Percentiles rank a stretch among this genome's conserved stretches.
Conservation (phyloP, 805 yeast species). For the Pichia membranifaciens region DNA sequence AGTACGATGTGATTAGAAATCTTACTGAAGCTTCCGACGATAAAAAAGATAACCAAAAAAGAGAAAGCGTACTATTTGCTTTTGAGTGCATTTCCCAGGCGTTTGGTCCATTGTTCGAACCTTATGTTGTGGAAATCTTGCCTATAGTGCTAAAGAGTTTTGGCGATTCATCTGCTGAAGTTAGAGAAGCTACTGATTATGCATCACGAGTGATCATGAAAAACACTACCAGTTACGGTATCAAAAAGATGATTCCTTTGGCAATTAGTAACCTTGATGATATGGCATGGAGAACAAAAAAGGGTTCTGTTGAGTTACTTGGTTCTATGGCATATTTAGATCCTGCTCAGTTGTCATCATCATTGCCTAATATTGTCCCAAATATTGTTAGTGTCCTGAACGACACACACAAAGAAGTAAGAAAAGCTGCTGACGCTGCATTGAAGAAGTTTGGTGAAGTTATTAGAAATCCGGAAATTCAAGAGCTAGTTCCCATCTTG, state of each 20-base stretch:
- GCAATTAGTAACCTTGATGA: constrained; percentile 83
- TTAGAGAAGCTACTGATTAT: constrained; percentile 79
- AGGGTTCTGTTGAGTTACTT: constrained; percentile 90
- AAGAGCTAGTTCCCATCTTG: constrained; percentile 77
- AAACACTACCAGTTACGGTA: constrained; percentile 86
- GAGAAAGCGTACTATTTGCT: constrained; percentile 86
- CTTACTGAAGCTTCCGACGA: constrained; percentile 84
- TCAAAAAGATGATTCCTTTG: constrained; percentile 83
- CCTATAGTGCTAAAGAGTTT: constrained; percentile 75
- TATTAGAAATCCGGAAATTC: constrained; percentile 95
- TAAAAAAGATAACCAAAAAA: constrained; percentile 59
- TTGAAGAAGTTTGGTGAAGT: constrained; percentile 93
- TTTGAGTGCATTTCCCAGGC: constrained; percentile 78
- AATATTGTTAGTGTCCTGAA: constrained; percentile 92
- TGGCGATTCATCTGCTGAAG: constrained; percentile 83
- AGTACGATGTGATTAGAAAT: constrained; percentile 69
- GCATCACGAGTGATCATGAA: constrained; percentile 89
- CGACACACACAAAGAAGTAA: constrained; percentile 94
- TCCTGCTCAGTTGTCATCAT: constrained; percentile 86
- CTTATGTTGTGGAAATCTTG: constrained; percentile 83
- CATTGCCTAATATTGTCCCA: constrained; percentile 87
- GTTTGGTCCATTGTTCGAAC: constrained; percentile 79
- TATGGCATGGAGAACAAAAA: constrained; percentile 91
- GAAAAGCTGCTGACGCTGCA: constrained; percentile 89
- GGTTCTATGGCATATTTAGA: constrained; percentile 98